Conservation (phyloP, 768 basidiomycete species). For the Asterophora parasitica region DNA sequence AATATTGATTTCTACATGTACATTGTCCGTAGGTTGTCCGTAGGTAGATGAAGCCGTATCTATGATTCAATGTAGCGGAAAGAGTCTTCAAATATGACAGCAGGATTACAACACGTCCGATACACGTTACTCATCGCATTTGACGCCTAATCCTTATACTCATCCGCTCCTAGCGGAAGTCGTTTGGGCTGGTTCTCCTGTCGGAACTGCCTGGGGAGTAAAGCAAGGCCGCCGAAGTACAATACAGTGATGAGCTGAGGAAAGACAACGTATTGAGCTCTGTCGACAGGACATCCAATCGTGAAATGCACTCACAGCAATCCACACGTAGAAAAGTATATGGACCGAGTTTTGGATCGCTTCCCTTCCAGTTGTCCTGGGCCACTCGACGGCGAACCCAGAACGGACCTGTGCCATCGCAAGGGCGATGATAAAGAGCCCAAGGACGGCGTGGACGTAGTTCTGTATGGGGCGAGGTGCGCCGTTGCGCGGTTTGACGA, state of each 20-base stretch:
- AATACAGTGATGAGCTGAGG: slow-evolving; percentile 35
- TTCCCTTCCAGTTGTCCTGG: slow-evolving; percentile 36
- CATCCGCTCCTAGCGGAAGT: slow-evolving; percentile 14
- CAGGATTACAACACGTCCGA: background rate
- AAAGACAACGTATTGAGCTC: slow-evolving; percentile 2
- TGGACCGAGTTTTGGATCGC: slow-evolving; percentile 30
- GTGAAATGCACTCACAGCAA: slow-evolving; percentile 32
- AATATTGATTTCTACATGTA: no score
- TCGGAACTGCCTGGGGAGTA: slow-evolving; percentile 42
- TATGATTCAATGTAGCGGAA: no score
- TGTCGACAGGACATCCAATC: background rate
- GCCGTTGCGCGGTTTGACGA: slow-evolving; percentile 37
- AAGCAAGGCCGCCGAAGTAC: slow-evolving; percentile 37
- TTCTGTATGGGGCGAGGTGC: slow-evolving; percentile 46
- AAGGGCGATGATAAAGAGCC: slow-evolving; percentile 44
- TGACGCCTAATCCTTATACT: slow-evolving; percentile 6
- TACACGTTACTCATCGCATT: background rate
- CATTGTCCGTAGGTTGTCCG: no score
- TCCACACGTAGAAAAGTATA: slow-evolving; percentile 45
- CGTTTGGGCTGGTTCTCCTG: slow-evolving; percentile 36
- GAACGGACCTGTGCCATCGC: slow-evolving; percentile 46
- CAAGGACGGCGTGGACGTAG: slow-evolving; percentile 53
- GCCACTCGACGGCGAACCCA: slow-evolving; percentile 49
- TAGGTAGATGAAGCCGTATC: no score
- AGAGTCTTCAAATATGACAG: background rate